A percentile compares a stretch with the other conserved stretches of the same genome.
phyloP scores from a whole-genome alignment of 352 stramenopile genomes.

The Thalassiosira exigua region DNA sequence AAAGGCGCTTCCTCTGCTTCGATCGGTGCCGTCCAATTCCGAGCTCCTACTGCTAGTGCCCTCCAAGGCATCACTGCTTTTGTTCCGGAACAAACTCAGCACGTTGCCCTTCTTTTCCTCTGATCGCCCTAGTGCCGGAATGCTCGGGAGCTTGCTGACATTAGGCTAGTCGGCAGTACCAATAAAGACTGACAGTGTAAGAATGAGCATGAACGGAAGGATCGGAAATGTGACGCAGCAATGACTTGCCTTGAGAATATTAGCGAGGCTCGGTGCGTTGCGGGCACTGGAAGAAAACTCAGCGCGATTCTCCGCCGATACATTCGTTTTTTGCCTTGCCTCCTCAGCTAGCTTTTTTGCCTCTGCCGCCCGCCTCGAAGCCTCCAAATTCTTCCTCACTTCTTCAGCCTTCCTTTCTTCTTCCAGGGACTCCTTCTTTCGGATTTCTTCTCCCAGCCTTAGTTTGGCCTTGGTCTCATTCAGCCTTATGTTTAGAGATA shows the following conservation, averaged over 20 bases:
- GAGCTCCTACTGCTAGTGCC: not conserved
- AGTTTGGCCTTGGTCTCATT: slow-evolving; percentile 57
- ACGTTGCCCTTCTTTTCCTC: too few relatives aligned
- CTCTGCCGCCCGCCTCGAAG: slow-evolving; percentile 9
- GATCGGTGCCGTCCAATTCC: not conserved
- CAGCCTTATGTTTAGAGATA: slow-evolving; percentile 21
- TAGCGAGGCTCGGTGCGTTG: too few relatives aligned
- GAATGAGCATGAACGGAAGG: too few relatives aligned
- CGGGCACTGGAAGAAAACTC: too few relatives aligned
- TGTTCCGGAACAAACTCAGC: not conserved
- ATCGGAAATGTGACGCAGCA: too few relatives aligned
- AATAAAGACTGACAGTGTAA: too few relatives aligned
- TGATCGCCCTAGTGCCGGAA: too few relatives aligned
- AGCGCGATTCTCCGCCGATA: too few relatives aligned
- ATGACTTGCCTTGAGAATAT: too few relatives aligned
- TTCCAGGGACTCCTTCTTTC: slow-evolving; percentile 43
- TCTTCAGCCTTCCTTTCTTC: slow-evolving; percentile 44
- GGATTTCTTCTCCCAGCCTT: slow-evolving; percentile 60
- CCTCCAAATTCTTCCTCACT: slow-evolving; percentile 22
- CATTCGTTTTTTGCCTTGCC: not conserved
- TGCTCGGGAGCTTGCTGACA: too few relatives aligned
- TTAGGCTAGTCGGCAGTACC: too few relatives aligned
- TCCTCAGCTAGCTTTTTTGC: slow-evolving; percentile 15
- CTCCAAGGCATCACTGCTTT: slow-evolving; percentile 8
- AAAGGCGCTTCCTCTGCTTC: slow-evolving; percentile 10